phyloP scores from a whole-genome alignment of 2,329 filamentous ascomycete genomes.

The Pseudocercospora crystallina region DNA sequence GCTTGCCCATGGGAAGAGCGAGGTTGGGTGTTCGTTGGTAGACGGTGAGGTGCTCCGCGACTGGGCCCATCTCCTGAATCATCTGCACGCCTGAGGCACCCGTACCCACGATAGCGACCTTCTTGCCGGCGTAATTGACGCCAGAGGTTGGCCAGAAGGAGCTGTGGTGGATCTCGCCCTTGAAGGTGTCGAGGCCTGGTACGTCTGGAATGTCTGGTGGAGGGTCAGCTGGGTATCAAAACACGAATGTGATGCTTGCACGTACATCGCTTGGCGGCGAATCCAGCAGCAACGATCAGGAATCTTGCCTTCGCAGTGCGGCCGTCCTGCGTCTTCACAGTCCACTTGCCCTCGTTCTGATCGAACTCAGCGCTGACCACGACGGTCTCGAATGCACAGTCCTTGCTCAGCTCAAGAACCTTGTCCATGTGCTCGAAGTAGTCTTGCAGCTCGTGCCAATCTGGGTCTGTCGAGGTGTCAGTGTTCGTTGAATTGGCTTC shows the following conservation, averaged over 20 bases:
- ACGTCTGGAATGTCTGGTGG: slow-evolving; percentile 55
- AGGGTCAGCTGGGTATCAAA: background rate
- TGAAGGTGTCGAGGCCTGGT: slow-evolving; percentile 60
- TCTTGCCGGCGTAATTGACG: slow-evolving; percentile 57
- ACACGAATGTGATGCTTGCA: background rate
- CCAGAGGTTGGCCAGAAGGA: slow-evolving; percentile 44
- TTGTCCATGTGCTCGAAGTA: slow-evolving; percentile 64
- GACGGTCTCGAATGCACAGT: slow-evolving; percentile 57
- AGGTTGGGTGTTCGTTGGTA: slow-evolving; percentile 69
- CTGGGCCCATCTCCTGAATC: slow-evolving; percentile 54
- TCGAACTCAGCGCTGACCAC: slow-evolving; percentile 56
- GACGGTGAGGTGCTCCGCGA: slow-evolving; percentile 49
- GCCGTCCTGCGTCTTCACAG: slow-evolving; percentile 53
- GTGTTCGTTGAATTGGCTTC: no score
- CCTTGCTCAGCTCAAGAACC: slow-evolving; percentile 56
- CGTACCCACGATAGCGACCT: slow-evolving; percentile 63
- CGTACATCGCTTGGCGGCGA: slow-evolving; percentile 56
- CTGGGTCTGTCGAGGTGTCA: slow-evolving; percentile 19
- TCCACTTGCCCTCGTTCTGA: slow-evolving; percentile 50
- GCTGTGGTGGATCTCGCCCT: slow-evolving; percentile 53
- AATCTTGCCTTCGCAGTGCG: slow-evolving; percentile 52
- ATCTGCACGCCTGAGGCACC: slow-evolving; percentile 66
- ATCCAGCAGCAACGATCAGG: slow-evolving; percentile 56
- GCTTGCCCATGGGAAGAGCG: slow-evolving; percentile 61
- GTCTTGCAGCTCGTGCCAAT: slow-evolving; percentile 48